These are phyloP conservation scores for Colletotrichum costaricense DNA, from an alignment of 2,329 filamentous ascomycete species.

Conservation along the genomic window DNA sequence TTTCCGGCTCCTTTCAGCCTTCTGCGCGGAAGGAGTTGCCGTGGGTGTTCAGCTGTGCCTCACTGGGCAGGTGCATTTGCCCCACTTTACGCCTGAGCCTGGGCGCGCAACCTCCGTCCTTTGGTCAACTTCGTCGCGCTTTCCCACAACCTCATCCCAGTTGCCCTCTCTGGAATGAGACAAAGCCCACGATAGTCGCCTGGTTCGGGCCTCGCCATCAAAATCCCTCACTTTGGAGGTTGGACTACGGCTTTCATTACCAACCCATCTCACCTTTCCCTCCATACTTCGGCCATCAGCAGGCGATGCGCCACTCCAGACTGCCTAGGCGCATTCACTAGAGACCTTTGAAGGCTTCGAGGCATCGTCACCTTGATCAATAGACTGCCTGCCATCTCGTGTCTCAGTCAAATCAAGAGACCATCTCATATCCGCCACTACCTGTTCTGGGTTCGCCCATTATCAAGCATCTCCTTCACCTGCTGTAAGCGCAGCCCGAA, in stretches of 20 bases:
- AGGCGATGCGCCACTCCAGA: slow-evolving; percentile 7
- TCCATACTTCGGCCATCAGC: not conserved
- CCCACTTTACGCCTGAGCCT: slow-evolving; percentile 33
- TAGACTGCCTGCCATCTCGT: not conserved
- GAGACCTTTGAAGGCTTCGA: slow-evolving; percentile 11
- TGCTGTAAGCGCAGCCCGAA: not conserved
- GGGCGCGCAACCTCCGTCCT: slow-evolving; percentile 21
- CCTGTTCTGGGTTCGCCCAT: not conserved
- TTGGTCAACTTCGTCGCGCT: slow-evolving; percentile 34
- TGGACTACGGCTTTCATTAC: not conserved
- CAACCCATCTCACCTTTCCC: not conserved
- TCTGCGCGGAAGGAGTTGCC: slow-evolving; percentile 15
- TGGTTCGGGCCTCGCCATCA: not conserved
- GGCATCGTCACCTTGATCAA: not conserved
- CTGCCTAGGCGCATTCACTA: slow-evolving; percentile 1
- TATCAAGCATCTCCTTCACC: not conserved
- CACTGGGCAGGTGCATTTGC: slow-evolving; percentile 20
- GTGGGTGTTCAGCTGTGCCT: slow-evolving; percentile 17
- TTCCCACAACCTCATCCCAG: slow-evolving; percentile 29
- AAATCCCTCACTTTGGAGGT: not conserved
- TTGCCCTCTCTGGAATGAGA: not conserved
- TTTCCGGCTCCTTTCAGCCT: slow-evolving; percentile 23
- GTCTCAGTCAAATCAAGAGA: not conserved
- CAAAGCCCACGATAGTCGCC: not conserved
- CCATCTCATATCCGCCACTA: not conserved